phyloP scores from a whole-genome alignment of 2,329 filamentous ascomycete genomes.

The Fusarium continuum region DNA sequence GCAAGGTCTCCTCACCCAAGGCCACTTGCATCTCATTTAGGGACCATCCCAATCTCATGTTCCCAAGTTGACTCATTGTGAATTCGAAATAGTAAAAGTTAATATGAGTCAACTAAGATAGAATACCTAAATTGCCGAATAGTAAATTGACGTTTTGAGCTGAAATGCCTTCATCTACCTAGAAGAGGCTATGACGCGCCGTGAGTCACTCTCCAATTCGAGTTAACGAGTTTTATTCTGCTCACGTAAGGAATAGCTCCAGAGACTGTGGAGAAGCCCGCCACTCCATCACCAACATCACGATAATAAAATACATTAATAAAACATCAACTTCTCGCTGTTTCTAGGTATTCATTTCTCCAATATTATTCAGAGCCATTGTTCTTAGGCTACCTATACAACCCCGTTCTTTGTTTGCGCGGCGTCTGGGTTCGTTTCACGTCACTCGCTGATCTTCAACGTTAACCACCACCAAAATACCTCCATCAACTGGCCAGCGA shows the following conservation, averaged over 20 bases:
- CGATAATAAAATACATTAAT: too few relatives aligned
- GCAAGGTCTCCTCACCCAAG: too few relatives aligned
- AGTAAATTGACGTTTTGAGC: background rate
- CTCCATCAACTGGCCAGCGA: constrained; percentile 4
- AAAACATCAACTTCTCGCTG: constrained; percentile 11
- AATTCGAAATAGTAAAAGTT: background rate
- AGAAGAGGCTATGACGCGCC: constrained; percentile 15
- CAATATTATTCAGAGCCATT: background rate
- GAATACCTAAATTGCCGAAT: background rate
- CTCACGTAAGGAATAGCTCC: constrained; percentile 29
- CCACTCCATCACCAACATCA: constrained; percentile 24
- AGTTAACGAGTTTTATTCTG: constrained; percentile 18
- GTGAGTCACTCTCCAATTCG: constrained; percentile 34
- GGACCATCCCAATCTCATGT: too few relatives aligned
- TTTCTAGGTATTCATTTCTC: background rate
- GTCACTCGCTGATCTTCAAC: background rate
- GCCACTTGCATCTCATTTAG: too few relatives aligned
- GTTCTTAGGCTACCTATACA: background rate
- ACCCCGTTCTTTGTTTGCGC: background rate
- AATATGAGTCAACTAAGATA: constrained; percentile 19
- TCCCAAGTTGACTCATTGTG: constrained; percentile 6
- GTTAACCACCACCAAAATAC: constrained; percentile 2
- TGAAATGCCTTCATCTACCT: background rate
- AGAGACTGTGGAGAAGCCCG: constrained; percentile 28
- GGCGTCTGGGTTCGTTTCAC: constrained; percentile 22